Conservation (phyloP, 108 stramenopile genomes). For the Cylindrotheca closterium region DNA sequence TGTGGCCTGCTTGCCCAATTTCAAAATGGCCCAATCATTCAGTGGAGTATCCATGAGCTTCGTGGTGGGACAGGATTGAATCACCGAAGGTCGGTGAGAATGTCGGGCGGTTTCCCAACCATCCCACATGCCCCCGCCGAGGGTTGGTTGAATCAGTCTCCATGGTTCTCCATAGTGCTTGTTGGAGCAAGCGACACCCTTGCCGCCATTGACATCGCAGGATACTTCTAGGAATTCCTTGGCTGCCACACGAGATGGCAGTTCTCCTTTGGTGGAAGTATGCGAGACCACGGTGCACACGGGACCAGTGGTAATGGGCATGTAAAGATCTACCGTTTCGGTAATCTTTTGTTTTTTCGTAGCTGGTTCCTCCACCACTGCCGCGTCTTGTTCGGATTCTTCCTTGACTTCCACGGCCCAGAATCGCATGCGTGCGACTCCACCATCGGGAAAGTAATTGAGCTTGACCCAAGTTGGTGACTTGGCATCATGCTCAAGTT, state of each 20-base stretch:
- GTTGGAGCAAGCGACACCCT: slow-evolving; percentile 78
- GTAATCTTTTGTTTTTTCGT: background rate
- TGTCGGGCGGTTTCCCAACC: slow-evolving; percentile 95
- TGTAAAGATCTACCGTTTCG: slow-evolving; percentile 24
- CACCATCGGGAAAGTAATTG: slow-evolving; percentile 93
- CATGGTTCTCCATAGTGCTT: slow-evolving; percentile 91
- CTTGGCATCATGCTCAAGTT: no score
- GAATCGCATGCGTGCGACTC: slow-evolving; percentile 81
- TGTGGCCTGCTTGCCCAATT: slow-evolving; percentile 65
- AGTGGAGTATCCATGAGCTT: slow-evolving; percentile 70
- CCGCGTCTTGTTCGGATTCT: slow-evolving; percentile 2
- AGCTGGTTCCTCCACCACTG: background rate
- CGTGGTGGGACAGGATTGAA: slow-evolving; percentile 54
- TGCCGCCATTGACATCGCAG: slow-evolving; percentile 46
- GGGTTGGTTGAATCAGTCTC: slow-evolving; percentile 65
- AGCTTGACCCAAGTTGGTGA: slow-evolving; percentile 58
- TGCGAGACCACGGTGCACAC: slow-evolving; percentile 42
- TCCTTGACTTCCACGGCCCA: slow-evolving; percentile 42
- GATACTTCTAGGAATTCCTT: slow-evolving; percentile 62
- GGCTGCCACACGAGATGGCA: slow-evolving; percentile 4
- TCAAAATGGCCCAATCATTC: slow-evolving; percentile 85
- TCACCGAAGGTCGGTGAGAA: slow-evolving; percentile 68
- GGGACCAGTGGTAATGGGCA: slow-evolving; percentile 33
- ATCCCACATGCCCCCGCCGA: slow-evolving; percentile 88
- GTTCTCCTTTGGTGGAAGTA: slow-evolving; percentile 8